Conservation (phyloP, 495 filamentous ascomycete species). For the Penicillium paradoxum region DNA sequence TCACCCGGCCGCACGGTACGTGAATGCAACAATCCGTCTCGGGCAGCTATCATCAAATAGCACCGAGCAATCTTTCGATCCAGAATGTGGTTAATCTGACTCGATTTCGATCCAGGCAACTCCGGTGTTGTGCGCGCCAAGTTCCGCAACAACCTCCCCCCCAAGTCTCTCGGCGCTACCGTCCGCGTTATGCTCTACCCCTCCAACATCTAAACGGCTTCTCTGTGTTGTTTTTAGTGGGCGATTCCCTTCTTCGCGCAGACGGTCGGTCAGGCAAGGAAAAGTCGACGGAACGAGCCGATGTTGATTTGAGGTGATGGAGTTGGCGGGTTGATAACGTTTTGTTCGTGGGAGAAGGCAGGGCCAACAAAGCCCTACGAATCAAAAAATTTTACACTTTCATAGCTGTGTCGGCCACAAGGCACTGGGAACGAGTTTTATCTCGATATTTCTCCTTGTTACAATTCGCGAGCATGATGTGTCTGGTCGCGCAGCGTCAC, state of each 20-base stretch:
- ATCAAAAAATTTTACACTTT: slow-evolving; percentile 36
- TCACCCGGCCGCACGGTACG: slow-evolving; percentile 90
- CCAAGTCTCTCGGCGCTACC: slow-evolving; percentile 92
- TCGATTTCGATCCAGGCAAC: slow-evolving; percentile 59
- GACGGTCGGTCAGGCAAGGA: slow-evolving; percentile 39
- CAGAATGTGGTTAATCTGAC: slow-evolving; percentile 7
- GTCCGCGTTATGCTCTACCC: slow-evolving; percentile 99
- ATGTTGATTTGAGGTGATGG: slow-evolving; percentile 38
- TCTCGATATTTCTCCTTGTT: slow-evolving; percentile 25
- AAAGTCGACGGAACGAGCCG: slow-evolving; percentile 43
- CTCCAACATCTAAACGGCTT: slow-evolving; percentile 52
- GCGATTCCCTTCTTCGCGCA: slow-evolving; percentile 41
- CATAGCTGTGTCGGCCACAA: slow-evolving; percentile 16
- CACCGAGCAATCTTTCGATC: background rate
- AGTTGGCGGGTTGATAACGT: slow-evolving; percentile 46
- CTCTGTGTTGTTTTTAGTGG: slow-evolving; percentile 35
- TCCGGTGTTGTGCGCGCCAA: slow-evolving; percentile 93
- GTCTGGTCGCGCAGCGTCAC: slow-evolving; percentile 29
- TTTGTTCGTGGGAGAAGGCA: slow-evolving; percentile 43
- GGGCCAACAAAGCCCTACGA: slow-evolving; percentile 44
- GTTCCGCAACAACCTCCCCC: slow-evolving; percentile 90
- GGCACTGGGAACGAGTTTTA: slow-evolving; percentile 10
- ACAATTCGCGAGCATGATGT: slow-evolving; percentile 25
- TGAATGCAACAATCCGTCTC: slow-evolving; percentile 6
- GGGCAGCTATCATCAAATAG: background rate